phyloP scores from a whole-genome alignment of 2,329 filamentous ascomycete genomes.

The Periglandula ipomoeae region DNA sequence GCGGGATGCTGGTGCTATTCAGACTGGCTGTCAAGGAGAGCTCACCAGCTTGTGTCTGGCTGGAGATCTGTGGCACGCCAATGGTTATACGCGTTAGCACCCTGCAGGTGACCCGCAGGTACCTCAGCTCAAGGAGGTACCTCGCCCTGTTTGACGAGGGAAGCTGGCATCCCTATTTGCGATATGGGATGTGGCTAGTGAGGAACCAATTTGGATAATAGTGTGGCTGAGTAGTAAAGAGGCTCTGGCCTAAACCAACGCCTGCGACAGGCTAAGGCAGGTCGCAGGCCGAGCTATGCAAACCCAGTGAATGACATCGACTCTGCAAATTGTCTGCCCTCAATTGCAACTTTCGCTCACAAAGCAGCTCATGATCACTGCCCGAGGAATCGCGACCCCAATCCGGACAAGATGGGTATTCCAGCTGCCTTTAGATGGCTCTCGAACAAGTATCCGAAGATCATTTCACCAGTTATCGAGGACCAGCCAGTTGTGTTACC shows the following conservation, averaged over 20 bases:
- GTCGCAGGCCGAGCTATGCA: not conserved
- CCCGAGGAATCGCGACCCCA: not conserved
- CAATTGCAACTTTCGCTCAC: no score
- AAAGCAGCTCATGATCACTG: not conserved
- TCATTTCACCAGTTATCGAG: slow-evolving; percentile 85
- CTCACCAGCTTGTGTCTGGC: not conserved
- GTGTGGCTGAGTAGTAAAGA: not conserved
- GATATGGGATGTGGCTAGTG: no score
- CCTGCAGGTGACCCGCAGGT: not conserved
- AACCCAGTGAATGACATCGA: no score
- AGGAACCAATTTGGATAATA: not conserved
- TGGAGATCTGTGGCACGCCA: no score
- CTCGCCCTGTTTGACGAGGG: no score
- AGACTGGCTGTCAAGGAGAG: not conserved
- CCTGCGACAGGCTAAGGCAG: not conserved
- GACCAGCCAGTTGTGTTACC: slow-evolving; percentile 69
- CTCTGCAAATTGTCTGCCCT: no score
- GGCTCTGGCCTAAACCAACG: not conserved
- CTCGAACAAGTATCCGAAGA: slow-evolving; percentile 95
- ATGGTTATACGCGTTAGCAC: no score
- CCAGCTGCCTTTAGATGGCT: slow-evolving; percentile 94
- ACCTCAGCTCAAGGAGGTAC: not conserved
- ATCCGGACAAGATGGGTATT: slow-evolving; percentile 64
- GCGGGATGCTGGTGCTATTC: no score
- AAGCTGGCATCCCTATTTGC: no score